Conservation (phyloP, 2,329 filamentous ascomycete species). For the Microcyclospora pomicola region DNA sequence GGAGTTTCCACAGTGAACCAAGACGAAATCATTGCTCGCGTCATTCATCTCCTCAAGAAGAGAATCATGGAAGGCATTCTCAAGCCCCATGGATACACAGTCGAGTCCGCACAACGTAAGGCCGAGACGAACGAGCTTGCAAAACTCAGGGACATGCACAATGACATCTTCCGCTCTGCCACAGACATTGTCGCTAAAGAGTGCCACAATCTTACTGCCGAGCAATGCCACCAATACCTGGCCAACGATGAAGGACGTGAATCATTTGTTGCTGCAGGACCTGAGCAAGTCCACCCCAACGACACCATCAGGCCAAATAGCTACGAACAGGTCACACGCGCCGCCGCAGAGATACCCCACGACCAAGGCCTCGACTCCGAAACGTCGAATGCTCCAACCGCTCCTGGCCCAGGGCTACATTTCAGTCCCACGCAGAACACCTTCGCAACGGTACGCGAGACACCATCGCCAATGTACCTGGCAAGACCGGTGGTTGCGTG, state of each 20-base stretch:
- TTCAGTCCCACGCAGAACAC: constrained; percentile 8
- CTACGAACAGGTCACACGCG: constrained; percentile 10
- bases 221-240: background rate
- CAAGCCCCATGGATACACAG: too few species aligned
- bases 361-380: constrained; percentile 1
- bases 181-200: too few species aligned
- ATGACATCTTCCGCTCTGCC: too few species aligned
- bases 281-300: constrained; percentile 4
- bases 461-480: too few species aligned
- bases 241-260: constrained; percentile 2
- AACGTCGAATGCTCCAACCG: constrained; percentile 1
- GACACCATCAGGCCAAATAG: constrained; percentile 1
- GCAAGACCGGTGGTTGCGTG: too few species aligned
- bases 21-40: too few species aligned
- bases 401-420: constrained; percentile 2
- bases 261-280: background rate
- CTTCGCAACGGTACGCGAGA: constrained; percentile 7
- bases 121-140: too few species aligned
- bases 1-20: too few species aligned
- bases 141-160: too few species aligned
- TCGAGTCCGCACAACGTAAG: too few species aligned
- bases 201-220: background rate
- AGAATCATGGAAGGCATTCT: too few species aligned
- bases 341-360: constrained; percentile 5
- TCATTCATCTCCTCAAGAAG: too few species aligned